A percentile compares a stretch with the other conserved stretches of the same genome.
Conservation (phyloP, 495 filamentous ascomycete genomes). For the Pseudotulostoma volvatum region DNA sequence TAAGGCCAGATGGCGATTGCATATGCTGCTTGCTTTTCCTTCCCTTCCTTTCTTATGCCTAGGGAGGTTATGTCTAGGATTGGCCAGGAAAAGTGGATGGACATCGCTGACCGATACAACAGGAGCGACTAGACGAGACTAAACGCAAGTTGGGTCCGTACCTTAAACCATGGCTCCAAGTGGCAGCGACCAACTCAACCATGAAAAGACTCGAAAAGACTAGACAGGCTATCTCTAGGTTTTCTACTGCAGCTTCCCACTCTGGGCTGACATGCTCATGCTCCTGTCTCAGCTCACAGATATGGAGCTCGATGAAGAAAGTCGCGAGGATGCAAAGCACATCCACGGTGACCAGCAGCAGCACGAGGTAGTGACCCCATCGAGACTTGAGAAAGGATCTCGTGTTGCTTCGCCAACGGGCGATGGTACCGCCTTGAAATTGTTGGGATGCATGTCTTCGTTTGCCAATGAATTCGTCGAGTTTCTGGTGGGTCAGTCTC, state of each 20-base stretch:
- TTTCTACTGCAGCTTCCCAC: conserved; percentile 20
- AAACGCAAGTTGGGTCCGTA: too few relatives aligned
- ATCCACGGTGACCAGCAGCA: conserved; percentile 39
- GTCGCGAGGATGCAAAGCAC: conserved; percentile 43
- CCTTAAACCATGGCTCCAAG: conserved; percentile 38
- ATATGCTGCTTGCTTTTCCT: too few relatives aligned
- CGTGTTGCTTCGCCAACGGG: conserved; percentile 8
- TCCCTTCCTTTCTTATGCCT: too few relatives aligned
- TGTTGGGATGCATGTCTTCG: too few relatives aligned
- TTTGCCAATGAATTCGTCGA: too few relatives aligned
- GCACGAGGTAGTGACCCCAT: conserved; percentile 40
- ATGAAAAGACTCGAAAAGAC: conserved; percentile 45
- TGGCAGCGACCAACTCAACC: conserved; percentile 35
- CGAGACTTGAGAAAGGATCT: conserved; percentile 35
- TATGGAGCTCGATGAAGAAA: conserved; percentile 43
- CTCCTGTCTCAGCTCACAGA: conserved; percentile 34
- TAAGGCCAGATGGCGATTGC: too few relatives aligned
- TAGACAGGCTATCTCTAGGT: conserved; percentile 27
- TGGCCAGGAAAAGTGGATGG: too few relatives aligned
- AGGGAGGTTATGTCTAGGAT: too few relatives aligned
- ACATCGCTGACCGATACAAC: too few relatives aligned
- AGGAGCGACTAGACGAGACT: too few relatives aligned
- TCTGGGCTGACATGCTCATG: conserved; percentile 3
- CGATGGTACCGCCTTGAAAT: conserved; percentile 1
- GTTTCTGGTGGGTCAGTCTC: too few relatives aligned